Evolutionary conservation across 1,139 yeast genomes (phyloP), one percentile per base, ranked within the genome.

Genomic region (Torulaspora pretoriensis): DNA sequence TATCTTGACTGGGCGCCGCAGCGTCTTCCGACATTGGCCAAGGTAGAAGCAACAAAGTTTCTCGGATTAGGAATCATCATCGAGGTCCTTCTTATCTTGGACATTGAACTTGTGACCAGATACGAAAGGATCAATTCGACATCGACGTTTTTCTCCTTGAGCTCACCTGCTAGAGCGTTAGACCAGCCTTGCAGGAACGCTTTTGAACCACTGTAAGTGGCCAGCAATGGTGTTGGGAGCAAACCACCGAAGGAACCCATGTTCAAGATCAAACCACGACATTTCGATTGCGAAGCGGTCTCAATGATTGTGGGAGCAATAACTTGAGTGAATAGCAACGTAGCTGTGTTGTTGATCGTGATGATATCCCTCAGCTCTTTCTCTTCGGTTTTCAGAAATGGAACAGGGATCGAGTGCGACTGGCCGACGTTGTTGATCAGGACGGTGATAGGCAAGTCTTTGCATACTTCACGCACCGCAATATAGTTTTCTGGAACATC

Each of bases 221-320:
- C 96, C 60, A 94, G 76, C 57, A 81, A 75, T 17, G 98, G 97
- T 13, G 96, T 84, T 45, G 98, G 98, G 42, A 87, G 74, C 54
- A 89, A 74, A 1, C 97, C 99, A 43, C 96, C 96, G 63, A 92
- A 92, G 1, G 97, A 90, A 30, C 98, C 97, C 97, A 92, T 88
- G 33, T 95, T 89, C 60, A 92, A 71, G 49, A 94, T 78, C 59
- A 92, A 76, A 32, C 96, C 96, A 51, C 78, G 75, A 24, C 69
- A 61, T 38, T 68, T 68, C 63, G 51, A 63, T 54, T 35, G 61
- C 55, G 52, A 71, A 28, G 79, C 77, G 35, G 83, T 77, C n/a
- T 72, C 65, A 40, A 75, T 68, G 57, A 89, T 80, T 12, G 70
- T 63, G 33, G 97, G 96, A 4, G 83, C 74, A 31, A 89, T 78